Base-by-base conservation (phyloP, 164 flowering plant genomes). In the Macadamia integrifolia region DNA sequence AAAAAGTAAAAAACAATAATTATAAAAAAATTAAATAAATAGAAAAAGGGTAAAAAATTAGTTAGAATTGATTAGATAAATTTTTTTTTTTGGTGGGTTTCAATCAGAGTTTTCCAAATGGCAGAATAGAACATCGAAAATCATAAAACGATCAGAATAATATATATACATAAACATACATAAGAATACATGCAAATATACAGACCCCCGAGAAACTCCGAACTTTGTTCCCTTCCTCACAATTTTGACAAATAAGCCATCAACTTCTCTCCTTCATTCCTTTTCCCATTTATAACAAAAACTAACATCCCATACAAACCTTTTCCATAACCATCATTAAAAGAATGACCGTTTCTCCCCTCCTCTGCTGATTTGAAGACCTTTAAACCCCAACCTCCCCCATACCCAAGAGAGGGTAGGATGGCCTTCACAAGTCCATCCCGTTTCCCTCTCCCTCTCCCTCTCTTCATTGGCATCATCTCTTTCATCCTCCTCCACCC, bases 381-480 rank as follows among this genome's bases (percentile, higher is more conserved):
- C 40, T 35, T 35, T 35, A 35, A 35, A 35, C 40, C 40, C 40
- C 40, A 2, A 2, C 2, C 66, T 58, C 62, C 29, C 29, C 61
- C 44, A 50, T 5, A 12, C 57, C 43, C 69, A 58, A 32, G 13
- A 2, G 43, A 68, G 61, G 82, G 76, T 85, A 80, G 85, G 84
- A 86, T 84, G 87, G 90, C 87, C 84, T 70, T 65, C 23, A 58
- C 77, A 14, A 49, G 53, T 67, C 67, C 66, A 61, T 74, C 62
- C 58, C 64, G 58, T 49, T 49, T 62, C 49, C 76, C 73, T 32
- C 74, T 75, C 71, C 23, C 23, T 23, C 55, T 62, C 49, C 76
- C 73, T 32, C 74, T 75, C 71, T 66, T 35, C 40, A 35, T 75
- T 53, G 83, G 83, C 86, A 84, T 80, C 88, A 86, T 81, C 77